Conservation (phyloP, 345 rosid species). For the Citrus inodora region DNA sequence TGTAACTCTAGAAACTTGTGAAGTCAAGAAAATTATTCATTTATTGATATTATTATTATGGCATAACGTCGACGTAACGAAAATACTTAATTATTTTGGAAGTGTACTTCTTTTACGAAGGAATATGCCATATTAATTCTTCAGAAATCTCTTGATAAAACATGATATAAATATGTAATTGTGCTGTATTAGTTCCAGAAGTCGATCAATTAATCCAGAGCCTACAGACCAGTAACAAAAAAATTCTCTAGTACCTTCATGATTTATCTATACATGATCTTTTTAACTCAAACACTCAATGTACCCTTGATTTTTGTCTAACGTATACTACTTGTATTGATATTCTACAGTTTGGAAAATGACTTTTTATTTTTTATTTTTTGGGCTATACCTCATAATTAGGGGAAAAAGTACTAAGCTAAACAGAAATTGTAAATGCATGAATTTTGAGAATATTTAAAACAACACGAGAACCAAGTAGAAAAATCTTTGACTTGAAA, state of each 20-base stretch:
- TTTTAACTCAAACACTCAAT: too few relatives aligned
- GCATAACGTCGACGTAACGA: neutral
- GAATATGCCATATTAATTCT: neutral
- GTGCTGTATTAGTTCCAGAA: too few relatives aligned
- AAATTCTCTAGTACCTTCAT: too few relatives aligned
- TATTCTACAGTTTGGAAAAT: neutral
- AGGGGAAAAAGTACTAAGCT: neutral
- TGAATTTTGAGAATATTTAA: neutral
- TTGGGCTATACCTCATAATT: too few relatives aligned
- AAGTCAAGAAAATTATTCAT: neutral
- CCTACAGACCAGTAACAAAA: too few relatives aligned
- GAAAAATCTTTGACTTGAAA: too few relatives aligned
- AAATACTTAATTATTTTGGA: neutral
- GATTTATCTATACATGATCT: too few relatives aligned
- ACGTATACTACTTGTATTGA: neutral
- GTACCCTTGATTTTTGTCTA: neutral
- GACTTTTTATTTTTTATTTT: too few relatives aligned
- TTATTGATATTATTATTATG: neutral
- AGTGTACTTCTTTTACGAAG: neutral
- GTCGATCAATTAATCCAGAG: too few relatives aligned
- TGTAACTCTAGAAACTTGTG: neutral
- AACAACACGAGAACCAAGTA: too few relatives aligned
- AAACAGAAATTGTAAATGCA: neutral
- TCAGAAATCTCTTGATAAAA: neutral
- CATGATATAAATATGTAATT: neutral